These are phyloP conservation scores for Chamaecyparis obtusa DNA, from an alignment of 75 land plant species.

Conservation along the genomic window DNA sequence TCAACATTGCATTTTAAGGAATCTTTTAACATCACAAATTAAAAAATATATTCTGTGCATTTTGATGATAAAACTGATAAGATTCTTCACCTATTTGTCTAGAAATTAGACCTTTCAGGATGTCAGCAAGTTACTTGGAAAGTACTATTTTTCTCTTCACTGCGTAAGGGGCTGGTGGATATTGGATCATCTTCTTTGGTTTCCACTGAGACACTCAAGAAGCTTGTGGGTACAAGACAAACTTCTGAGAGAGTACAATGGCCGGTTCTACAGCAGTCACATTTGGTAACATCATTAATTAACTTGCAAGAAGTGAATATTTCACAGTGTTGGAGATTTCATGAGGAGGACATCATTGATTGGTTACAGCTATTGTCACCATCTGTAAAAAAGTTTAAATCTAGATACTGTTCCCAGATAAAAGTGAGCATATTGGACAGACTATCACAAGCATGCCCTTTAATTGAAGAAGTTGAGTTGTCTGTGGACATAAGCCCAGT, in stretches of 20 bases:
- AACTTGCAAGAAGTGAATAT: slow-evolving; percentile 39
- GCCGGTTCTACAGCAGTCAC: background rate
- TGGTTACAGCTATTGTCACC: slow-evolving; percentile 42
- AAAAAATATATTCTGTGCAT: background rate
- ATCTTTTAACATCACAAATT: background rate
- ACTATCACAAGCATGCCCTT: slow-evolving; percentile 26
- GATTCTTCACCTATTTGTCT: slow-evolving; percentile 5
- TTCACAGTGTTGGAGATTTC: slow-evolving; percentile 37
- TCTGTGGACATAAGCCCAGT: slow-evolving; percentile 36
- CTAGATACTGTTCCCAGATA: slow-evolving; percentile 26
- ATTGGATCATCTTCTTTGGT: background rate
- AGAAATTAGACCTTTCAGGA: slow-evolving; percentile 44
- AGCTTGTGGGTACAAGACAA: background rate
- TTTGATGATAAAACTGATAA: background rate
- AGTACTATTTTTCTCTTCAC: slow-evolving; percentile 24
- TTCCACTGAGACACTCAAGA: background rate
- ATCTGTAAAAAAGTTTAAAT: slow-evolving; percentile 32
- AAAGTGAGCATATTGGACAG: slow-evolving; percentile 17
- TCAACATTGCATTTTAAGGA: background rate
- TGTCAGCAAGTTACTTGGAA: slow-evolving; percentile 37
- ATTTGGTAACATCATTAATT: slow-evolving; percentile 20
- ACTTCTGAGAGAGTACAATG: background rate
- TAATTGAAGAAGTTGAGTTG: slow-evolving; percentile 35
- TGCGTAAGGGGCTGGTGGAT: slow-evolving; percentile 9
- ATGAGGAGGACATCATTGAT: slow-evolving; percentile 28